Percentiles rank a stretch among this genome's conserved stretches.
Evolutionary conservation across 2,329 filamentous ascomycete genomes (phyloP).

Genomic region (Pestalotiopsis sp.): DNA sequence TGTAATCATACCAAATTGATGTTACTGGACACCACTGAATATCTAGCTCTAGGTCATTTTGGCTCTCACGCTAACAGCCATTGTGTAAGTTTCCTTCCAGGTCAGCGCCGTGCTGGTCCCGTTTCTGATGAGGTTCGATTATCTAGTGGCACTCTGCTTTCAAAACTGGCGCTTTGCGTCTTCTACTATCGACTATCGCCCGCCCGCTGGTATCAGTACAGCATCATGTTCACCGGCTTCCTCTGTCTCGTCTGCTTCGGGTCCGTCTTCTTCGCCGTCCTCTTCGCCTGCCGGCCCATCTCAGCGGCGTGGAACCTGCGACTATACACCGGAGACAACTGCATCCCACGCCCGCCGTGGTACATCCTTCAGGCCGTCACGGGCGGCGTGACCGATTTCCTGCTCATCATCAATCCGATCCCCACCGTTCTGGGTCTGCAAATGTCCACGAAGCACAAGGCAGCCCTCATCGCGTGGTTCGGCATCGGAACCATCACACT

Average conservation of each 20-base stretch:
- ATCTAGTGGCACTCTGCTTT: not conserved
- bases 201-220: constrained; percentile 6
- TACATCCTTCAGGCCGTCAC: constrained; percentile 9
- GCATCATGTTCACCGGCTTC: constrained; percentile 7
- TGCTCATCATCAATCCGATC: constrained; percentile 10
- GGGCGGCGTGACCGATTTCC: constrained; percentile 6
- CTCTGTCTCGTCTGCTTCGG: not conserved
- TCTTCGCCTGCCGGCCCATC: constrained; percentile 12
- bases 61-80: not conserved
- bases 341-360: not conserved
- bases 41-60: not conserved
- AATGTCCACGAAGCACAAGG: constrained; percentile 23
- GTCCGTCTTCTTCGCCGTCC: constrained; percentile 1
- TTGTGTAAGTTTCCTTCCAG: not conserved
- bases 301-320: constrained; percentile 2
- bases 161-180: constrained; percentile 7
- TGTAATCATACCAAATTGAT: not conserved
- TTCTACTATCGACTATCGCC: constrained; percentile 12
- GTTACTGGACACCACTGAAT: not conserved
- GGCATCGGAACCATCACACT: constrained; percentile 38
- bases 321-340: constrained; percentile 13
- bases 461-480: constrained; percentile 46
- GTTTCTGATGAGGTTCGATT: not conserved
- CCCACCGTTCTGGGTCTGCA: constrained; percentile 8
- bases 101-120: not conserved